Conservation (phyloP, 2,329 filamentous ascomycete genomes). For the Pleomassaria siparia region DNA sequence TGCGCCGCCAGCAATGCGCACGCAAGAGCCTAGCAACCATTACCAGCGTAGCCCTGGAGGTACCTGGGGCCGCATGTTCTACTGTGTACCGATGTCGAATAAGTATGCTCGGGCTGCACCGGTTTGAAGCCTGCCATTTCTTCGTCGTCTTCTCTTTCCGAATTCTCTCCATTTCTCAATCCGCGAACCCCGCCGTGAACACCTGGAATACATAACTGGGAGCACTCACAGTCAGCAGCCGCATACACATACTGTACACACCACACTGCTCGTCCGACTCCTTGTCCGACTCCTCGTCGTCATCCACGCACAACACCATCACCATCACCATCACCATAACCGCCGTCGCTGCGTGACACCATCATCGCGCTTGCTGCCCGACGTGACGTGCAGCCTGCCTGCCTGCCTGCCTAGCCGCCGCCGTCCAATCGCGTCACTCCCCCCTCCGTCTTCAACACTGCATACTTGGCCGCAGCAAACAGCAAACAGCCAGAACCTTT, state of each 20-base stretch:
- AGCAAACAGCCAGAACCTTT: not conserved
- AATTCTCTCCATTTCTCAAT: slow-evolving; percentile 13
- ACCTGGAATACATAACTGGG: too few species aligned
- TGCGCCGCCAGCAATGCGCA: not conserved
- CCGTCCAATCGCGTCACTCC: slow-evolving; percentile 30
- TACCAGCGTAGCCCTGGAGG: not conserved
- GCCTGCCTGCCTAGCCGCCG: slow-evolving; percentile 5
- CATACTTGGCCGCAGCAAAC: slow-evolving; percentile 6
- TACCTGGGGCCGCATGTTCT: not conserved
- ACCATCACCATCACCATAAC: not conserved
- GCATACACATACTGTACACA: not conserved
- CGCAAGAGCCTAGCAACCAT: not conserved
- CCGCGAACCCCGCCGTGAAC: slow-evolving; percentile 10
- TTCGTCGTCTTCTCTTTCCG: slow-evolving; percentile 10
- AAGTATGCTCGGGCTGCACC: slow-evolving; percentile 30
- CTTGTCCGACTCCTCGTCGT: too few species aligned
- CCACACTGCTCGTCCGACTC: too few species aligned
- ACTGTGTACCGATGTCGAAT: slow-evolving; percentile 9
- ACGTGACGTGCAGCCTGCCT: slow-evolving; percentile 23
- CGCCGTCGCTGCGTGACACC: slow-evolving; percentile 17
- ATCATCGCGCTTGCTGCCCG: slow-evolving; percentile 29
- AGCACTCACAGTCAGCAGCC: too few species aligned
- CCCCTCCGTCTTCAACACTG: slow-evolving; percentile 7
- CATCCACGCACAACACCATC: too few species aligned
- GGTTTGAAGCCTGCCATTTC: slow-evolving; percentile 9